A percentile compares a stretch with the other conserved stretches of the same genome.
These are phyloP conservation scores for Tricholomella constricta DNA, from an alignment of 768 basidiomycete species.

Conservation along the genomic window DNA sequence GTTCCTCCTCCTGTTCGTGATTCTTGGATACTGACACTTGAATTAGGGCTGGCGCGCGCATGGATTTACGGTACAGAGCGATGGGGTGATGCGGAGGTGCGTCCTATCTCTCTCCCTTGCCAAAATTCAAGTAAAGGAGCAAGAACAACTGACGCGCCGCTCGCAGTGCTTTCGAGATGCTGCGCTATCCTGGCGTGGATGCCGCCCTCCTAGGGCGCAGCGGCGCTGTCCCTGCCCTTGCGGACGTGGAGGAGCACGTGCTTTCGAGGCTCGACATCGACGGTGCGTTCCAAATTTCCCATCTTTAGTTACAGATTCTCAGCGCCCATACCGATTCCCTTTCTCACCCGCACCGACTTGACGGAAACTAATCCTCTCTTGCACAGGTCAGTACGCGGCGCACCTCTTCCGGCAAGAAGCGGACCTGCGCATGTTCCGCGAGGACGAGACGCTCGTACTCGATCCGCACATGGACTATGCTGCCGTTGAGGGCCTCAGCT, in stretches of 20 bases:
- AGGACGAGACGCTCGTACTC: slow-evolving; percentile 73
- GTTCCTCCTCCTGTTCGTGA: not conserved
- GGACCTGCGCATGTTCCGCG: slow-evolving; percentile 71
- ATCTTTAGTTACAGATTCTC: not conserved
- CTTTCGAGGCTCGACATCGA: slow-evolving; percentile 69
- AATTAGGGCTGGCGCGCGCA: slow-evolving; percentile 39
- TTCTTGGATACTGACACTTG: not conserved
- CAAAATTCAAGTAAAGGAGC: too few relatives aligned
- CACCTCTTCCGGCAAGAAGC: slow-evolving; percentile 73
- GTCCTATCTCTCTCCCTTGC: slow-evolving; percentile 1
- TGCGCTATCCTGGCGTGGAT: slow-evolving; percentile 59
- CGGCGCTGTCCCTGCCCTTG: slow-evolving; percentile 56
- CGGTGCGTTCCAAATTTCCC: slow-evolving; percentile 41
- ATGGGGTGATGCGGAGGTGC: slow-evolving; percentile 47
- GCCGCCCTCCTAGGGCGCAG: slow-evolving; percentile 41
- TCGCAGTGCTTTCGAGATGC: slow-evolving; percentile 72
- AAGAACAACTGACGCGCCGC: too few relatives aligned
- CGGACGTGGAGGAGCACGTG: slow-evolving; percentile 48
- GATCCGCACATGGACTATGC: slow-evolving; percentile 74
- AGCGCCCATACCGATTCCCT: too few relatives aligned
- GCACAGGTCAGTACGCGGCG: slow-evolving; percentile 59
- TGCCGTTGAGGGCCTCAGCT: slow-evolving; percentile 66
- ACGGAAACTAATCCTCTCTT: not conserved
- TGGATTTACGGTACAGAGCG: slow-evolving; percentile 46
- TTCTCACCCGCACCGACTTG: too few relatives aligned